Evolutionary conservation across 306 rosid genomes (phyloP).

Genomic region (Acmispon strigosus): DNA sequence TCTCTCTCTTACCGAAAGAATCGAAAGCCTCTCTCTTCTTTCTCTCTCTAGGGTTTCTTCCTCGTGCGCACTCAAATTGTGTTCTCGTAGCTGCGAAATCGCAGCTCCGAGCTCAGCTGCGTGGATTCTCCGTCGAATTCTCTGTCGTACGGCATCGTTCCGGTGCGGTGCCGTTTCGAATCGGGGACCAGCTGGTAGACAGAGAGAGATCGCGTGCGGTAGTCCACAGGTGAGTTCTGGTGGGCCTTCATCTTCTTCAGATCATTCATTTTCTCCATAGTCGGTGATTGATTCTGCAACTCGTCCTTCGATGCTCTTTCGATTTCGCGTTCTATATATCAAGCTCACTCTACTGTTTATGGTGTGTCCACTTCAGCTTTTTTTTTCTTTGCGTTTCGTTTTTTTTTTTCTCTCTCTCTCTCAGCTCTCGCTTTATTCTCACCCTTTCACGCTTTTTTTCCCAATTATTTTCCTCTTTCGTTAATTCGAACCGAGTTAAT

Average conservation of each 20-base stretch:
- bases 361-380: conserved; percentile 55
- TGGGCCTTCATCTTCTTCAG: conserved; percentile 16
- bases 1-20: conserved; percentile 26
- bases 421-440: conserved; percentile 38
- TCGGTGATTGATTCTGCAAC: conserved; percentile 20
- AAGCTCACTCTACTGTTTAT: conserved; percentile 52
- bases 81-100: conserved; percentile 30
- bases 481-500: conserved; percentile 14
- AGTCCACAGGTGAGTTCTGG: conserved; percentile 23
- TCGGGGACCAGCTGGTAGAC: conserved; percentile 28
- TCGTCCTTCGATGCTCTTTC: conserved; percentile 9
- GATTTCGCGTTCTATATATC: conserved; percentile 19
- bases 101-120: conserved; percentile 17
- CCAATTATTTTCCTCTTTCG: conserved; percentile 5
- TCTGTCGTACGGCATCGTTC: conserved; percentile 27
- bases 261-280: not conserved
- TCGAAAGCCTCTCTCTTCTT: conserved; percentile 49
- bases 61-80: conserved; percentile 54
- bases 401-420: conserved; percentile 6
- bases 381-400: conserved; percentile 31
- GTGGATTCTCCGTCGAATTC: conserved; percentile 10
- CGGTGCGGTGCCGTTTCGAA: conserved; percentile 35
- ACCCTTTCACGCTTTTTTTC: conserved; percentile 18
- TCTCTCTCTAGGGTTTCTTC: conserved; percentile 82
- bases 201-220: conserved; percentile 22